A percentile compares a stretch with the other conserved stretches of the same genome.
These are phyloP conservation scores for Vanrija sp. DNA, from an alignment of 1,284 basidiomycete species.

Conservation along the genomic window DNA sequence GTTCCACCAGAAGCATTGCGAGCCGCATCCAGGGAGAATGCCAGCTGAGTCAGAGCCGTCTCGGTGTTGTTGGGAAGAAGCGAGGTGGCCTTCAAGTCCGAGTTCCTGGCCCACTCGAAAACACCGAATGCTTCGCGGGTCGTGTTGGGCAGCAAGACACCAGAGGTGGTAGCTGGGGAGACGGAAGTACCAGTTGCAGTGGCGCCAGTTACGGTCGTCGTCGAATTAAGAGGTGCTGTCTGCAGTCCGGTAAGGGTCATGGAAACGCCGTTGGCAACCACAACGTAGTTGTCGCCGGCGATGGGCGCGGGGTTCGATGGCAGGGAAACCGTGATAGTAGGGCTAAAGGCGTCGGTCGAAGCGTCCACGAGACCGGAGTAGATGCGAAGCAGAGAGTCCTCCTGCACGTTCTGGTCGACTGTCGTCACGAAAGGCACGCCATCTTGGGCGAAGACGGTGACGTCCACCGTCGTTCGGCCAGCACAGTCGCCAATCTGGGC, in stretches of 20 bases:
- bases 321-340: constrained; percentile 68
- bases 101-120: constrained; percentile 32
- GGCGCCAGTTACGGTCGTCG: constrained; percentile 24
- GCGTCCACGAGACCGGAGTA: constrained; percentile 80
- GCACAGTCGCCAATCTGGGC: constrained; percentile 71
- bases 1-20: constrained; percentile 41
- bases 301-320: constrained; percentile 62
- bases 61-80: constrained; percentile 65
- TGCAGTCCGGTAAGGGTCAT: constrained; percentile 57
- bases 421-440: constrained; percentile 62
- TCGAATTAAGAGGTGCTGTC: constrained; percentile 1
- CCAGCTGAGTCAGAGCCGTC: constrained; percentile 64
- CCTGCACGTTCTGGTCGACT: constrained; percentile 68
- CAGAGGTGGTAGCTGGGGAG: neutral
- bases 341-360: constrained; percentile 63
- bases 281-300: constrained; percentile 62
- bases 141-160: neutral
- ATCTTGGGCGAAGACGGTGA: constrained; percentile 75
- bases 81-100: constrained; percentile 32
- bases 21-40: constrained; percentile 55
- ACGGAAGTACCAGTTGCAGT: constrained; percentile 36
- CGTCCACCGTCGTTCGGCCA: constrained; percentile 72
- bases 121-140: constrained; percentile 35
- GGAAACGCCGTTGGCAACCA: constrained; percentile 77
- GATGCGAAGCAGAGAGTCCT: constrained; percentile 62